These are phyloP conservation scores for Colletotrichum liriopes DNA, from an alignment of 2,329 filamentous ascomycete genomes.

Conservation along the genomic window DNA sequence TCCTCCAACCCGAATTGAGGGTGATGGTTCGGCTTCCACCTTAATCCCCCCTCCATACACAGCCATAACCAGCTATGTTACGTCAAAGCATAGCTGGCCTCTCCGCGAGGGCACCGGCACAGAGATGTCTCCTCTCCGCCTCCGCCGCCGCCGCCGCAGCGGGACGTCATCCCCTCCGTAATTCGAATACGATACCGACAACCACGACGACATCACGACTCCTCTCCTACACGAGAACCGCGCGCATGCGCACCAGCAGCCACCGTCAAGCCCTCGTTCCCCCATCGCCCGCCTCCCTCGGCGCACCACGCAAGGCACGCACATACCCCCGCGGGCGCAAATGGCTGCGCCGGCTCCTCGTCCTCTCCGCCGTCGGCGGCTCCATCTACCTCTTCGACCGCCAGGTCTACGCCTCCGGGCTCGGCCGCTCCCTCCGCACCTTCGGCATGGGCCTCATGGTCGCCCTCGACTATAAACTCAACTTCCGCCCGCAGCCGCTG, in stretches of 20 bases:
- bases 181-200: background rate
- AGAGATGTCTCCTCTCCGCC: constrained; percentile 30
- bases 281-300: constrained; percentile 84
- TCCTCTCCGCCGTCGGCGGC: constrained; percentile 73
- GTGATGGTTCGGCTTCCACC: constrained; percentile 21
- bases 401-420: constrained; percentile 83
- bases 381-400: constrained; percentile 78
- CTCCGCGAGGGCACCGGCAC: constrained; percentile 43
- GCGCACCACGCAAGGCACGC: constrained; percentile 79
- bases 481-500: constrained; percentile 87
- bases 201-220: constrained; percentile 7
- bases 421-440: constrained; percentile 85
- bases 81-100: constrained; percentile 48
- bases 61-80: constrained; percentile 46
- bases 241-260: constrained; percentile 43
- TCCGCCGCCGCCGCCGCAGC: constrained; percentile 18
- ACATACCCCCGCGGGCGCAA: constrained; percentile 79
- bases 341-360: constrained; percentile 83
- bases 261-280: constrained; percentile 79
- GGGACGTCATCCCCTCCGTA: constrained; percentile 22
- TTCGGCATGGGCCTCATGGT: constrained; percentile 86
- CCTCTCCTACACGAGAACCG: constrained; percentile 3
- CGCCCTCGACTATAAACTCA: constrained; percentile 95
- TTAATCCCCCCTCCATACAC: constrained; percentile 3
- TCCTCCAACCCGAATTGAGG: background rate